These are phyloP conservation scores for Phytophthora meadii DNA, from an alignment of 352 stramenopile genomes.

Conservation along the genomic window DNA sequence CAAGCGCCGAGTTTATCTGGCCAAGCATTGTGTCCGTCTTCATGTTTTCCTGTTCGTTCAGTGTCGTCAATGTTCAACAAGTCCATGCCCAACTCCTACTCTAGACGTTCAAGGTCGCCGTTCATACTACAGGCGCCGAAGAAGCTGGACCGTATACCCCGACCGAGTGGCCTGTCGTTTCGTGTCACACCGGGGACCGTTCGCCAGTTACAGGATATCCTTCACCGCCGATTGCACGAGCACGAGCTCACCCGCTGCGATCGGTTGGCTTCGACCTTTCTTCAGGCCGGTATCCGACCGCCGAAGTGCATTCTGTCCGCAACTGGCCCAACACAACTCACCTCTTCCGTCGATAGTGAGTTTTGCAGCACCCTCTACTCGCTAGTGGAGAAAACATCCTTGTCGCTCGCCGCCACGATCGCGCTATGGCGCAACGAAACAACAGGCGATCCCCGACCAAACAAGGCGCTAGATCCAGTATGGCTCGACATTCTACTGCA, in stretches of 20 bases:
- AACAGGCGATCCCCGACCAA: background rate
- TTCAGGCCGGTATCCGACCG: background rate
- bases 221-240: slow-evolving; percentile 3
- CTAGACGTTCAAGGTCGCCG: background rate
- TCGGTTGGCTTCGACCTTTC: background rate
- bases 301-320: background rate
- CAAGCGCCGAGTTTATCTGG: background rate
- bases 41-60: background rate
- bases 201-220: background rate
- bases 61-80: background rate
- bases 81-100: background rate
- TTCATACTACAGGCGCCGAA: background rate
- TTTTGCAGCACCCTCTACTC: background rate
- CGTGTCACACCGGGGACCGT: background rate
- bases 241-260: background rate
- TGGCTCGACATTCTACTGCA: slow-evolving; percentile 8
- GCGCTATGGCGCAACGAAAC: slow-evolving; percentile 6
- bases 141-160: background rate
- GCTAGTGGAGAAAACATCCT: background rate
- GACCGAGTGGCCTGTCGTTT: slow-evolving; percentile 1
- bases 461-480: background rate
- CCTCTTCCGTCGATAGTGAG: background rate
- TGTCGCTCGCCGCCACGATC: background rate
- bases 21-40: background rate
- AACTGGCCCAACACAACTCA: background rate